Evolutionary conservation across 805 yeast genomes (phyloP).

Genomic region (Blastobotrys peoriensis): DNA sequence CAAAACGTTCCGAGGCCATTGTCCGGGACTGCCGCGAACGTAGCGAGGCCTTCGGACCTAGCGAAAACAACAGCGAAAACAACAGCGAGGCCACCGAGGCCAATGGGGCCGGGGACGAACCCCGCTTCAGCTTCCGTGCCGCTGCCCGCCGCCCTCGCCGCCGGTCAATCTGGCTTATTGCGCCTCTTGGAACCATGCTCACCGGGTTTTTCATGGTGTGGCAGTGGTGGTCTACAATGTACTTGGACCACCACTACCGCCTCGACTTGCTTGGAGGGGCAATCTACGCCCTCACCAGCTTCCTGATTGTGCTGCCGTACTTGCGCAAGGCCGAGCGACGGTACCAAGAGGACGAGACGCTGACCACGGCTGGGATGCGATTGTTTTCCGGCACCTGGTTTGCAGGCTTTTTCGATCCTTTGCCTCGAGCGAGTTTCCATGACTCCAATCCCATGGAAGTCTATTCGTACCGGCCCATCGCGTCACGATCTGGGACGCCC

Average conservation of each 20-base stretch:
- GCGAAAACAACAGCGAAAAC: too few relatives aligned
- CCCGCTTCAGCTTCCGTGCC: background rate
- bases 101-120: background rate
- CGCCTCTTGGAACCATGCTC: slow-evolving; percentile 20
- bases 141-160: slow-evolving; percentile 5
- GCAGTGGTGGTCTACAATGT: slow-evolving; percentile 75
- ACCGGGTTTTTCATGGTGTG: slow-evolving; percentile 42
- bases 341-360: slow-evolving; percentile 21
- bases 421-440: background rate
- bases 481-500: background rate
- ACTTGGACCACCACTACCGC: slow-evolving; percentile 67
- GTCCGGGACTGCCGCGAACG: background rate
- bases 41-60: background rate
- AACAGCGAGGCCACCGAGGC: too few relatives aligned
- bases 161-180: background rate
- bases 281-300: slow-evolving; percentile 43
- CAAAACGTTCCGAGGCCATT: background rate
- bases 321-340: slow-evolving; percentile 33
- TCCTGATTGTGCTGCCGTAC: slow-evolving; percentile 36
- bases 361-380: slow-evolving; percentile 49
- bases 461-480: background rate
- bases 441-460: background rate
- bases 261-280: slow-evolving; percentile 54
- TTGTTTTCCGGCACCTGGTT: slow-evolving; percentile 45
- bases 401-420: slow-evolving; percentile 53